phyloP scores from a whole-genome alignment of 2,329 filamentous ascomycete species.

The Atkinsonella hypoxylon region DNA sequence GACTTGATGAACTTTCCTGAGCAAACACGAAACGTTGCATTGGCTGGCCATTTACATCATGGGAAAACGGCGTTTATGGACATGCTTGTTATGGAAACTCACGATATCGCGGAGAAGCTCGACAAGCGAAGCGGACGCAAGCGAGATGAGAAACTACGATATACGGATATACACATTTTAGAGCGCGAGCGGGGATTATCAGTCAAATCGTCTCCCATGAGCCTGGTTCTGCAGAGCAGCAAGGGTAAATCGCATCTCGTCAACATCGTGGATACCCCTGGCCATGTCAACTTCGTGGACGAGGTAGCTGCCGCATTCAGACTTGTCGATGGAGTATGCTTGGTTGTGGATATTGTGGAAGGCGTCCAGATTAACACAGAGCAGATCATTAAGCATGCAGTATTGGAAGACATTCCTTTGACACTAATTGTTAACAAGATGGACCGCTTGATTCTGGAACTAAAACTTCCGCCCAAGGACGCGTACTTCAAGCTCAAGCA shows the following conservation, averaged over 20 bases:
- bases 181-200: slow-evolving; percentile 86
- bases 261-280: slow-evolving; percentile 92
- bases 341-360: slow-evolving; percentile 93
- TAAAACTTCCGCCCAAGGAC: slow-evolving; percentile 87
- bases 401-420: slow-evolving; percentile 78
- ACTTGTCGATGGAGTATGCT: slow-evolving; percentile 79
- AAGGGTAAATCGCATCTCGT: slow-evolving; percentile 90
- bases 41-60: slow-evolving; percentile 90
- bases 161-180: slow-evolving; percentile 83
- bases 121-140: slow-evolving; percentile 72
- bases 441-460: slow-evolving; percentile 85
- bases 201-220: slow-evolving; percentile 91
- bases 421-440: slow-evolving; percentile 95
- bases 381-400: slow-evolving; percentile 91
- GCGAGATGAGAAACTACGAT: slow-evolving; percentile 80
- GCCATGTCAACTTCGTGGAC: slow-evolving; percentile 97
- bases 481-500: slow-evolving; percentile 99
- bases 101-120: slow-evolving; percentile 68
- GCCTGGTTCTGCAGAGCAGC: slow-evolving; percentile 73
- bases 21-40: slow-evolving; percentile 82
- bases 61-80: slow-evolving; percentile 98
- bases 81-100: slow-evolving; percentile 92
- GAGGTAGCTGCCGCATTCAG: slow-evolving; percentile 84
- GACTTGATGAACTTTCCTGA: slow-evolving; percentile 95
- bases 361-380: slow-evolving; percentile 98